These are phyloP conservation scores for Phaeosphaeriaceae sp. DNA, from an alignment of 2,329 filamentous ascomycete species.

Conservation along the genomic window DNA sequence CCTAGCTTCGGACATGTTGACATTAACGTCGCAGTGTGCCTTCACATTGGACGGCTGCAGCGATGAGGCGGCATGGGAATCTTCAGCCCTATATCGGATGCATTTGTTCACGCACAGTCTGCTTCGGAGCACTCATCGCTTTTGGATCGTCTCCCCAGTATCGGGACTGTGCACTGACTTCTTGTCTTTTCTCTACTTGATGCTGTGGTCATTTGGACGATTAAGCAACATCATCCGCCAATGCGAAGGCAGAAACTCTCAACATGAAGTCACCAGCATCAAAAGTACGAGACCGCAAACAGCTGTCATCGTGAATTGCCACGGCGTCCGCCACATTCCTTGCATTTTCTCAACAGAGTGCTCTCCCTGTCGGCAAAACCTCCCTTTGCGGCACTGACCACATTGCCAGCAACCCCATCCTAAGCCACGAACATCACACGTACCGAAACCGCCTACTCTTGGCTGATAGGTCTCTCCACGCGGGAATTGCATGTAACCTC, in stretches of 20 bases:
- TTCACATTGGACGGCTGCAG: neutral
- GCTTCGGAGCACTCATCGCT: neutral
- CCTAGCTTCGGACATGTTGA: neutral
- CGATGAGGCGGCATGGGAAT: neutral
- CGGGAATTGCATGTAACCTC: neutral
- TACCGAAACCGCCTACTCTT: neutral
- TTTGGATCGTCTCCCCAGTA: neutral
- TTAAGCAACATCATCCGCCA: neutral
- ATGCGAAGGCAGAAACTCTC: neutral
- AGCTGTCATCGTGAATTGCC: neutral
- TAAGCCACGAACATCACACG: neutral
- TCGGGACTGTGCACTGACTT: neutral
- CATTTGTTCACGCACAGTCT: neutral
- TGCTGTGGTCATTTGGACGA: neutral
- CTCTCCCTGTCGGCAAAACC: conserved; percentile 1
- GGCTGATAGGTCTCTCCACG: neutral
- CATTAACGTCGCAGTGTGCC: neutral
- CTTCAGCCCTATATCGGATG: neutral
- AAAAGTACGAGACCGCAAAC: neutral
- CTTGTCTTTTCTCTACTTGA: neutral
- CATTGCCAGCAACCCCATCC: neutral
- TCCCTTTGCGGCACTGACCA: conserved; percentile 1
- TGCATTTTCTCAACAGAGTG: neutral
- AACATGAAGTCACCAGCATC: neutral
- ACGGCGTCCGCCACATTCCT: neutral